Evolutionary conservation across 306 rosid species (phyloP).

Genomic region (Myrica gale): DNA sequence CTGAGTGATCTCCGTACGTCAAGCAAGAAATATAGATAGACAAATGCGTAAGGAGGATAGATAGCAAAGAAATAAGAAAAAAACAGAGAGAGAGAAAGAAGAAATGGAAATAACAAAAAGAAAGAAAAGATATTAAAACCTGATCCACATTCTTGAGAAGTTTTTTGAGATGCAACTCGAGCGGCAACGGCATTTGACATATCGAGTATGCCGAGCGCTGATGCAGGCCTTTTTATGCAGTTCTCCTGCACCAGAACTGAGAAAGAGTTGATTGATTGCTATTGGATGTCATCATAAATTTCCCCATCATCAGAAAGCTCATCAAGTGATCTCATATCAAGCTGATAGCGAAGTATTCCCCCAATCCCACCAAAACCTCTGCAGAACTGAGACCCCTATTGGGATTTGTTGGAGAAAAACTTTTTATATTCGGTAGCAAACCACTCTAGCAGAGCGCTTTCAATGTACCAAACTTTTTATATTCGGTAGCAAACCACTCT

Average conservation of each 20-base stretch:
- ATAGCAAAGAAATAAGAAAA: no score
- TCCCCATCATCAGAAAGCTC: slow-evolving; percentile 68
- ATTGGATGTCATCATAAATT: slow-evolving; percentile 63
- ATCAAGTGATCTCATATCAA: slow-evolving; percentile 69
- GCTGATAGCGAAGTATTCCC: no score
- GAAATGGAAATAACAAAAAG: background rate
- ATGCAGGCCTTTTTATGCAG: slow-evolving; percentile 38
- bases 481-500: slow-evolving; percentile 93
- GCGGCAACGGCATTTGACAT: slow-evolving; percentile 25
- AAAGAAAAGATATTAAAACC: slow-evolving; percentile 5
- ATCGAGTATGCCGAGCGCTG: slow-evolving; percentile 15
- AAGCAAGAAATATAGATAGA: background rate
- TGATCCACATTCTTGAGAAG: slow-evolving; percentile 20
- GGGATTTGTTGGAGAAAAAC: slow-evolving; percentile 81
- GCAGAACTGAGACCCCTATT: no score
- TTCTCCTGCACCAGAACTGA: slow-evolving; percentile 42
- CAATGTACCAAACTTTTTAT: slow-evolving; percentile 65
- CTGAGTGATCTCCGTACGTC: slow-evolving; percentile 13
- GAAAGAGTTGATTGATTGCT: slow-evolving; percentile 41
- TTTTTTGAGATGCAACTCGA: background rate
- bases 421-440: slow-evolving; percentile 75
- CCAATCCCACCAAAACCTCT: no score
- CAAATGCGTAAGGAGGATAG: background rate
- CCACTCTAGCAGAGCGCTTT: slow-evolving; percentile 92
- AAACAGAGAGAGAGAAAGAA: background rate